Conservation (phyloP, 2,329 filamentous ascomycete genomes). For the Graphilbum sp. region DNA sequence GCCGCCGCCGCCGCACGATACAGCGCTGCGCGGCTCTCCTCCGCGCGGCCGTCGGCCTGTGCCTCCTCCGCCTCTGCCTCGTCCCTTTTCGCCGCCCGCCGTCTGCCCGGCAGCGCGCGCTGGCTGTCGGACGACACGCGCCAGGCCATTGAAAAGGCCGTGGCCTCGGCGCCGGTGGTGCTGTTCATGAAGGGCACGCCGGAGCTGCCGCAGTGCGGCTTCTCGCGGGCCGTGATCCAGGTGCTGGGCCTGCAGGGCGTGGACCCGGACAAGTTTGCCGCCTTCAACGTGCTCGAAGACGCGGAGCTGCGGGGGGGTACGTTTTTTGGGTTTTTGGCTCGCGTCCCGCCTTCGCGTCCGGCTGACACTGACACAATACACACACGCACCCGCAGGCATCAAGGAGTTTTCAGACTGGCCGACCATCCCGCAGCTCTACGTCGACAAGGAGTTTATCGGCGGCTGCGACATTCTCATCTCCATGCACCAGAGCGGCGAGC, state of each 20-base stretch:
- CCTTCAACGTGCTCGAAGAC: slow-evolving; percentile 94
- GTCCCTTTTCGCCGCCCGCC: neutral
- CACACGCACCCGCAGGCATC: slow-evolving; percentile 46
- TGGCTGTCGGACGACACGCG: slow-evolving; percentile 61
- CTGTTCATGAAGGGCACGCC: slow-evolving; percentile 90
- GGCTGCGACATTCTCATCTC: slow-evolving; percentile 95
- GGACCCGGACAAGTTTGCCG: slow-evolving; percentile 89
- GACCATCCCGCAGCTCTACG: slow-evolving; percentile 91
- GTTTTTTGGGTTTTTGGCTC: slow-evolving; percentile 9
- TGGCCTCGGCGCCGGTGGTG: slow-evolving; percentile 77
- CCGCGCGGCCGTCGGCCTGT: too few species aligned
- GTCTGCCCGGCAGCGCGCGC: neutral
- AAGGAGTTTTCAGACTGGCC: slow-evolving; percentile 99
- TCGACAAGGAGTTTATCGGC: slow-evolving; percentile 89
- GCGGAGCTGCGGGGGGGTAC: slow-evolving; percentile 65
- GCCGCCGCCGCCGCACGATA: neutral
- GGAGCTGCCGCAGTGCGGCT: slow-evolving; percentile 68
- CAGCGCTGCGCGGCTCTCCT: neutral
- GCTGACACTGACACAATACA: too few species aligned
- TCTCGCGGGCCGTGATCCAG: slow-evolving; percentile 88
- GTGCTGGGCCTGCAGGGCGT: slow-evolving; percentile 90
- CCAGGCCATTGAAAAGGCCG: slow-evolving; percentile 77
- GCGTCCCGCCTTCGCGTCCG: too few species aligned
- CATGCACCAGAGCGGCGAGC: slow-evolving; percentile 92
- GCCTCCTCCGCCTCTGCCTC: neutral